phyloP scores from a whole-genome alignment of 257 asterid genomes.

The Pogostemon cablin region DNA sequence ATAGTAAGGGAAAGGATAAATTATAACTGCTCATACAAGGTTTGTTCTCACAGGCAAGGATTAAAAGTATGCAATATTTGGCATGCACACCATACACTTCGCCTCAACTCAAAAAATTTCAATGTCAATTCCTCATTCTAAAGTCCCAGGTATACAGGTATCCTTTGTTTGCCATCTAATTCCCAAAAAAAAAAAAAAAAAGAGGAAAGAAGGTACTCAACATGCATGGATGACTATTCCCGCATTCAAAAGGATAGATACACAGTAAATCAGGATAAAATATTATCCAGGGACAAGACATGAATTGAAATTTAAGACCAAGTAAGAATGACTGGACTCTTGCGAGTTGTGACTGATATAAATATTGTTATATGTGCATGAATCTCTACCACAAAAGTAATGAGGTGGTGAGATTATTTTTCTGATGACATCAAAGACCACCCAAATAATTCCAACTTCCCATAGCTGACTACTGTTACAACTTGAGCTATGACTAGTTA shows the following conservation, averaged over 20 bases:
- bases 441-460: slow-evolving; percentile 6
- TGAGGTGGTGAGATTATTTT: background rate
- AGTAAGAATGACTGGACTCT: background rate
- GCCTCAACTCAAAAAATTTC: background rate
- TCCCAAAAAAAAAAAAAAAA: background rate
- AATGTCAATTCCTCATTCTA: background rate
- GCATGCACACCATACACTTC: background rate
- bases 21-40: no score
- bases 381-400: background rate
- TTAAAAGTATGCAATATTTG: background rate
- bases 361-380: no score
- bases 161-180: background rate
- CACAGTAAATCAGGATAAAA: background rate
- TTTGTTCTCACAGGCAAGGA: no score
- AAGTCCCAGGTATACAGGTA: background rate
- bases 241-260: background rate
- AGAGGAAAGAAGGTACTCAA: background rate
- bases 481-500: slow-evolving; percentile 18
- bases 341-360: no score
- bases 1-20: background rate
- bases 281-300: background rate
- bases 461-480: background rate
- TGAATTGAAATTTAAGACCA: background rate
- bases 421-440: slow-evolving; percentile 4
- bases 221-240: background rate